Percentiles rank a stretch among this genome's conserved stretches.
Conservation (phyloP, 805 yeast species). For the Komagataella populi region DNA sequence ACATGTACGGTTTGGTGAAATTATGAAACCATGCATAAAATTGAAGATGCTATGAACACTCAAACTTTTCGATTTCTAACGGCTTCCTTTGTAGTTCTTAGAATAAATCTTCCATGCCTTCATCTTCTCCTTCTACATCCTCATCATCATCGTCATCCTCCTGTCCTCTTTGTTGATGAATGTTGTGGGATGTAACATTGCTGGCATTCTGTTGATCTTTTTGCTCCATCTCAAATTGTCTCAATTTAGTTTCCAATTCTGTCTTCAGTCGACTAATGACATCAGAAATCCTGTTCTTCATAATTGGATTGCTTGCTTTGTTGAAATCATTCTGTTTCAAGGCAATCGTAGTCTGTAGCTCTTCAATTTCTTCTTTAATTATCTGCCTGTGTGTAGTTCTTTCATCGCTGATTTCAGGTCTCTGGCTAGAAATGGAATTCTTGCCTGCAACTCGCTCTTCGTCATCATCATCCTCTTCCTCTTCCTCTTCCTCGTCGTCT, state of each 20-base stretch:
- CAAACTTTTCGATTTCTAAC: background rate
- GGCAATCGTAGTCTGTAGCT: constrained; percentile 63
- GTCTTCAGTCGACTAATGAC: constrained; percentile 66
- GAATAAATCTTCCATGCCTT: constrained; percentile 13
- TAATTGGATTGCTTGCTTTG: constrained; percentile 69
- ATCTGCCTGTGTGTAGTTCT: constrained; percentile 53
- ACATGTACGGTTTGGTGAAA: constrained; percentile 4
- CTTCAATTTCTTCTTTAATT: constrained; percentile 74
- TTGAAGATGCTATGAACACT: background rate
- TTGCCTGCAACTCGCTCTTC: constrained; percentile 35
- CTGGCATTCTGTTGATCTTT: constrained; percentile 7
- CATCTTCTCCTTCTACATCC: constrained; percentile 10
- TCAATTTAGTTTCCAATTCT: constrained; percentile 69
- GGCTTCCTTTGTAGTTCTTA: constrained; percentile 1
- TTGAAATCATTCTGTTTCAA: constrained; percentile 62
- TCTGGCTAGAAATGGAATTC: constrained; percentile 33
- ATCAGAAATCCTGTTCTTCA: constrained; percentile 76
- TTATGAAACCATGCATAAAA: no score
- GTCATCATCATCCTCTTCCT: constrained; percentile 20
- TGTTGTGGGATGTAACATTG: constrained; percentile 8
- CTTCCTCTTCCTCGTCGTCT: constrained; percentile 9
- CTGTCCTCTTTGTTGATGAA: constrained; percentile 10
- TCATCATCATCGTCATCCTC: constrained; percentile 14
- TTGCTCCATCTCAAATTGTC: constrained; percentile 37
- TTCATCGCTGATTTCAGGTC: constrained; percentile 32